Evolutionary conservation across 1,139 yeast species (phyloP).

Genomic region (Yamadazyma oceani): DNA sequence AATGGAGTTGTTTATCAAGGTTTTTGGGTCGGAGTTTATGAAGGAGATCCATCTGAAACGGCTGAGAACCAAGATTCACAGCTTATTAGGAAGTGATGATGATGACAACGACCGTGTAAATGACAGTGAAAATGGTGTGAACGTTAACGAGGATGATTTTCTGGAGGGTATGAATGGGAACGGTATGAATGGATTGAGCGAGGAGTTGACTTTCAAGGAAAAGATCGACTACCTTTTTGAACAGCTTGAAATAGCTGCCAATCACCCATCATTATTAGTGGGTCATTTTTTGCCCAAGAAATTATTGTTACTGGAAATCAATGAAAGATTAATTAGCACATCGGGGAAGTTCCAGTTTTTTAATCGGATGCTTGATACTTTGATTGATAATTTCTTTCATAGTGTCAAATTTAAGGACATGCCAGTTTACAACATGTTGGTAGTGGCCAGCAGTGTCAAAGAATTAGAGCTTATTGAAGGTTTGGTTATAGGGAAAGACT

Average conservation of each 20-base stretch:
- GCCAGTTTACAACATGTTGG: conserved; percentile 33
- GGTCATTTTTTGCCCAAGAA: conserved; percentile 76
- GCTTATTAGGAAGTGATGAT: conserved; percentile 27
- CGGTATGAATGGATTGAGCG: neutral
- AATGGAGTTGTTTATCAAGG: conserved; percentile 49
- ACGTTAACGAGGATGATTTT: neutral
- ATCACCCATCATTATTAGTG: conserved; percentile 68
- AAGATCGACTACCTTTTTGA: conserved; percentile 40
- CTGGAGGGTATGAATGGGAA: neutral
- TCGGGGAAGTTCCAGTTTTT: conserved; percentile 62
- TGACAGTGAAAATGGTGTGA: conserved; percentile 10
- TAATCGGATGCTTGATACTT: conserved; percentile 47
- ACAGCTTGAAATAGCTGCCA: conserved; percentile 50
- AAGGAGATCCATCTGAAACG: conserved; percentile 25
- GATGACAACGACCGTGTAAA: conserved; percentile 14
- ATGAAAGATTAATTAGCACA: conserved; percentile 49
- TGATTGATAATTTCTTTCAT: conserved; percentile 19
- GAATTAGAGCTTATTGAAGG: conserved; percentile 75
- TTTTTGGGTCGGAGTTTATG: conserved; percentile 49
- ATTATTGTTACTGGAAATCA: conserved; percentile 61
- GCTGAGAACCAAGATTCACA: conserved; percentile 36
- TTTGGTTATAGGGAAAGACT: conserved; percentile 57
- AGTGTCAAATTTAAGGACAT: conserved; percentile 15
- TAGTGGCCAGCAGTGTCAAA: conserved; percentile 62
- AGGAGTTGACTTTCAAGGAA: conserved; percentile 11